phyloP scores from a whole-genome alignment of 768 basidiomycete species.

The Mycena rebaudengoi region DNA sequence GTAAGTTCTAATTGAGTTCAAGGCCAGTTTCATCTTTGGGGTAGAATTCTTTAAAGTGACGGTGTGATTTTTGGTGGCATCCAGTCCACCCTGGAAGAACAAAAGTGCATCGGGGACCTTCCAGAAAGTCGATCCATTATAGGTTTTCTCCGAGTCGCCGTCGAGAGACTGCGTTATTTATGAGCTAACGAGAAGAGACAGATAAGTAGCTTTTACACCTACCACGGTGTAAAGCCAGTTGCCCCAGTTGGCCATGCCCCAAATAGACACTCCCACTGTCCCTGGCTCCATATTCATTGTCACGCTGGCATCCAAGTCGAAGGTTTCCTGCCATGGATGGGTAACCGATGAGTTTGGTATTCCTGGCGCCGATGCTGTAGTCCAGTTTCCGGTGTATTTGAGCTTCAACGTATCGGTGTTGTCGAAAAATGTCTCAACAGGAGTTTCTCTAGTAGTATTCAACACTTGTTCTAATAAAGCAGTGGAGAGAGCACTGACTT shows the following conservation, averaged over 20 bases:
- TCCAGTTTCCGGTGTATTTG: conserved; percentile 15
- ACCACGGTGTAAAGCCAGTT: conserved; percentile 18
- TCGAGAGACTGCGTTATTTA: not conserved
- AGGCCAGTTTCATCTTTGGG: conserved; percentile 1
- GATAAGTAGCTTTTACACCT: not conserved
- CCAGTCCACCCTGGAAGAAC: conserved; percentile 19
- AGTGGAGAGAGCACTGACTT: not conserved
- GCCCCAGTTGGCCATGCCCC: conserved; percentile 17
- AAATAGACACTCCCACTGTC: conserved; percentile 6
- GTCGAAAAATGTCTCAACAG: conserved; percentile 11
- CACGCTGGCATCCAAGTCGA: not conserved
- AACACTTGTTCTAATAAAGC: not conserved
- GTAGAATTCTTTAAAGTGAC: conserved; percentile 1
- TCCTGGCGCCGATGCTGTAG: not conserved
- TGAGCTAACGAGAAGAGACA: not conserved
- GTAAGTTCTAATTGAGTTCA: conserved; percentile 14
- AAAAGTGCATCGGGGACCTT: conserved; percentile 20
- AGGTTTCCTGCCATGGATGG: conserved; percentile 4
- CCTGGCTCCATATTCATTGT: not conserved
- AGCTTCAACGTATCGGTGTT: conserved; percentile 13
- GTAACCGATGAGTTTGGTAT: conserved; percentile 21
- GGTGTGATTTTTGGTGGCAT: conserved; percentile 16
- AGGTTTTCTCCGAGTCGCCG: not conserved
- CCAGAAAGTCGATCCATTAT: conserved; percentile 21
- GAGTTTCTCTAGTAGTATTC: conserved; percentile 4